phyloP scores from a whole-genome alignment of 495 filamentous ascomycete species.

The Tuber brumale region DNA sequence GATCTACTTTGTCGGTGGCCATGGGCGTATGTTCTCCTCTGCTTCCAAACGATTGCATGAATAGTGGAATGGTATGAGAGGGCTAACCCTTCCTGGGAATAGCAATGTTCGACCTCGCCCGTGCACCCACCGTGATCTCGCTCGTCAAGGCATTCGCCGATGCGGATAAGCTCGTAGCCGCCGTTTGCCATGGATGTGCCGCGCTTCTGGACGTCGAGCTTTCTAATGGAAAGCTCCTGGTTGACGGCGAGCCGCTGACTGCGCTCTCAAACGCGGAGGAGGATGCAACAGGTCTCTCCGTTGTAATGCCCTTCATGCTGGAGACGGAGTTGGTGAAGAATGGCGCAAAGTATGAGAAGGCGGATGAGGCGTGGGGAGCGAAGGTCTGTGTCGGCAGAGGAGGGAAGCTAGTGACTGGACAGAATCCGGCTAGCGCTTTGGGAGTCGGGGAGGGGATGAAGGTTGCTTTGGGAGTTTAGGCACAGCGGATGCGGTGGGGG shows the following conservation, averaged over 20 bases:
- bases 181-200: constrained; percentile 64
- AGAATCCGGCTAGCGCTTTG: constrained; percentile 64
- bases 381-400: constrained; percentile 55
- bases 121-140: constrained; percentile 49
- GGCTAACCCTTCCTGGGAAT: constrained; percentile 6
- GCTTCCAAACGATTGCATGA: not conserved
- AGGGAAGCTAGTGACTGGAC: constrained; percentile 63
- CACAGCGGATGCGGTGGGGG: not conserved
- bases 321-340: constrained; percentile 53
- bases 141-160: constrained; percentile 57
- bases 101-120: constrained; percentile 66
- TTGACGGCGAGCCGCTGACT: constrained; percentile 56
- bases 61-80: not conserved
- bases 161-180: constrained; percentile 56
- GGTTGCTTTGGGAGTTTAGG: constrained; percentile 21
- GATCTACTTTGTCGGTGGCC: constrained; percentile 67
- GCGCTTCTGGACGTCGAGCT: constrained; percentile 56
- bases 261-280: constrained; percentile 67
- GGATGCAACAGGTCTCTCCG: constrained; percentile 47
- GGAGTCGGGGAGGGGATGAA: constrained; percentile 50
- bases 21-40: constrained; percentile 54
- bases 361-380: constrained; percentile 52
- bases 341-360: constrained; percentile 55
- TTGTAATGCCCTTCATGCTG: constrained; percentile 58
- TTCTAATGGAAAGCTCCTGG: constrained; percentile 48